These are phyloP conservation scores for Trypanosoma scelopori DNA, from an alignment of 208 protist genomes.

Conservation along the genomic window DNA sequence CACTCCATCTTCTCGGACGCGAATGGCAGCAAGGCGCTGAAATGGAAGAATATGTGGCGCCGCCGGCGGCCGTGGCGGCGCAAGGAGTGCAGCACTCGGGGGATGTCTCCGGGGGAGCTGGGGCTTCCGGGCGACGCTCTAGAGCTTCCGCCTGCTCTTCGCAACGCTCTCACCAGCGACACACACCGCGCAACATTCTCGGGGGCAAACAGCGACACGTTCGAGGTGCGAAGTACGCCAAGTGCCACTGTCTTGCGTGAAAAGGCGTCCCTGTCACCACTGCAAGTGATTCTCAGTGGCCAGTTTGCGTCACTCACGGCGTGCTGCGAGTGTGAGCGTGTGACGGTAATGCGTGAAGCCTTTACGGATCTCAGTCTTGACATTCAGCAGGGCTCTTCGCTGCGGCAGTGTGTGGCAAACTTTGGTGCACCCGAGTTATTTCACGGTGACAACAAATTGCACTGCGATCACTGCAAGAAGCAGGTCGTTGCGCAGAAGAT, in stretches of 20 bases:
- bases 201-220: not conserved
- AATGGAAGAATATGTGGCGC: conserved; percentile 20
- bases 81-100: conserved; percentile 1
- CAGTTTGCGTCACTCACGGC: conserved; percentile 73
- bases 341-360: conserved; percentile 57
- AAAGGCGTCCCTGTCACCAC: conserved; percentile 21
- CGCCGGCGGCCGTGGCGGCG: not conserved
- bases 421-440: conserved; percentile 82
- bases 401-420: conserved; percentile 70
- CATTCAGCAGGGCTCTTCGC: conserved; percentile 74
- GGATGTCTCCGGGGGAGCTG: not conserved
- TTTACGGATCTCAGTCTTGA: conserved; percentile 89
- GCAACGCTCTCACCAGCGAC: not conserved
- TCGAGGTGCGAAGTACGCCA: conserved; percentile 1
- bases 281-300: conserved; percentile 78
- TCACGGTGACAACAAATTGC: conserved; percentile 77
- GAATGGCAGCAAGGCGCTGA: conserved; percentile 40
- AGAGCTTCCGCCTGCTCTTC: conserved; percentile 11
- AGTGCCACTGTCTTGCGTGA: no score
- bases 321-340: conserved; percentile 73
- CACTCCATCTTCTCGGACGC: conserved; percentile 51
- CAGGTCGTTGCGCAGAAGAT: conserved; percentile 71
- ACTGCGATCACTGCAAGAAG: conserved; percentile 74
- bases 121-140: conserved; percentile 18
- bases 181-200: not conserved